phyloP scores from a whole-genome alignment of 2,329 filamentous ascomycete genomes.

The Arachnomyces sp. region DNA sequence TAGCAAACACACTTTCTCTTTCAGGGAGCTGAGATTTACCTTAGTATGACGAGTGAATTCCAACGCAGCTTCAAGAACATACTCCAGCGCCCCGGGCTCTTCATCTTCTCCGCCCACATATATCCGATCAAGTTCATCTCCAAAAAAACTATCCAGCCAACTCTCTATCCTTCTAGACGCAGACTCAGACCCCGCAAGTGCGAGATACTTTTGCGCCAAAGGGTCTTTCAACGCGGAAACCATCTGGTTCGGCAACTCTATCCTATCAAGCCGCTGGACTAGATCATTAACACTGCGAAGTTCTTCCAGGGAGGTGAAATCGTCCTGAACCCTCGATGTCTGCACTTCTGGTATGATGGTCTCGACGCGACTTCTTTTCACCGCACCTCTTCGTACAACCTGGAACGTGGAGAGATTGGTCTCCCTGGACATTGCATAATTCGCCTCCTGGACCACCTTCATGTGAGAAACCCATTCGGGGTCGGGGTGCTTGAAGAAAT shows the following conservation, averaged over 20 bases:
- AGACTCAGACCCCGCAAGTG: conserved; percentile 55
- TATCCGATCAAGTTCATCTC: conserved; percentile 28
- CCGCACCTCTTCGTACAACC: conserved; percentile 49
- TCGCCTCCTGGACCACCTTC: conserved; percentile 57
- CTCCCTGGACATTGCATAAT: conserved; percentile 24
- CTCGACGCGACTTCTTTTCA: conserved; percentile 44
- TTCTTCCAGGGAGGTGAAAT: conserved; percentile 58
- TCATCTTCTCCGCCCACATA: conserved; percentile 34
- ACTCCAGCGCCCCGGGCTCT: conserved; percentile 27
- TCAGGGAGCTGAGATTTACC: conserved; percentile 17
- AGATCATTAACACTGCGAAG: conserved; percentile 64
- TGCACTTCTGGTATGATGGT: conserved; percentile 60
- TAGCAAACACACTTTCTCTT: background rate
- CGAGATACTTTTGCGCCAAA: conserved; percentile 66
- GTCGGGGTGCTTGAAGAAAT: conserved; percentile 58
- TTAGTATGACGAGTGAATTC: conserved; percentile 32
- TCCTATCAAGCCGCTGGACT: conserved; percentile 64
- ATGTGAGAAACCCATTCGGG: conserved; percentile 64
- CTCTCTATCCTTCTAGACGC: conserved; percentile 33
- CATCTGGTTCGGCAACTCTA: conserved; percentile 75
- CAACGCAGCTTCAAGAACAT: conserved; percentile 27
- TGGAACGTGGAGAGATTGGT: conserved; percentile 52
- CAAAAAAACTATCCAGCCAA: conserved; percentile 33
- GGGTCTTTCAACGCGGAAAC: conserved; percentile 69
- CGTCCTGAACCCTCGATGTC: conserved; percentile 64